phyloP scores from a whole-genome alignment of 257 asterid species.

The Nicotiana attenuata region DNA sequence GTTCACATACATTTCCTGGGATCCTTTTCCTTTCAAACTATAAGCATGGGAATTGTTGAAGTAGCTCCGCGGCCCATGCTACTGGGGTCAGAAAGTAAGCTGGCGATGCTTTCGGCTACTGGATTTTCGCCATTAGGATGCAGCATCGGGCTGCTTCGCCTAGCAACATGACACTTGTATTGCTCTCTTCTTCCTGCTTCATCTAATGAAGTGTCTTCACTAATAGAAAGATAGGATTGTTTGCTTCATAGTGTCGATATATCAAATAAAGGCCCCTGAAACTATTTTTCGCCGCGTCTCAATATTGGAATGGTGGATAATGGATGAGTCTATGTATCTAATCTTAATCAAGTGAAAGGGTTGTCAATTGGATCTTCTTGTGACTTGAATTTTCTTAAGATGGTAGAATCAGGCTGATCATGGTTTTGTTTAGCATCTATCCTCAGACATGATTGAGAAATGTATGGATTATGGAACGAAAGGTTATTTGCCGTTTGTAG shows the following conservation, averaged over 20 bases:
- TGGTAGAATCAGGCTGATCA: neutral
- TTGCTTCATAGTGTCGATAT: neutral
- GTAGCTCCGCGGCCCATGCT: neutral
- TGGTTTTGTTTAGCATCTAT: neutral
- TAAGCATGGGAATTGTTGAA: neutral
- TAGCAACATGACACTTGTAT: neutral
- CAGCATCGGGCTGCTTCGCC: neutral
- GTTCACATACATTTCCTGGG: neutral
- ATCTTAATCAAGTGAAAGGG: neutral
- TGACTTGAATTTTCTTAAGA: neutral
- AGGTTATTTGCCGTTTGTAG: neutral
- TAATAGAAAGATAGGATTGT: neutral
- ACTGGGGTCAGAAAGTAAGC: neutral
- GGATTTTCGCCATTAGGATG: neutral
- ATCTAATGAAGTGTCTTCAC: neutral
- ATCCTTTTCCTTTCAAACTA: neutral
- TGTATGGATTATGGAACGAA: neutral
- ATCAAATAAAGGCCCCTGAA: neutral
- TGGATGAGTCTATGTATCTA: neutral
- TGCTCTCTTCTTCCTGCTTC: neutral
- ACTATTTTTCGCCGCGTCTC: neutral
- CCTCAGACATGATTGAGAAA: neutral
- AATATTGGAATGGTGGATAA: neutral
- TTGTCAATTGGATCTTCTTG: neutral
- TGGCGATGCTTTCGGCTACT: neutral